These are phyloP conservation scores for Prunus mira DNA, from an alignment of 306 rosid species.

Conservation along the genomic window DNA sequence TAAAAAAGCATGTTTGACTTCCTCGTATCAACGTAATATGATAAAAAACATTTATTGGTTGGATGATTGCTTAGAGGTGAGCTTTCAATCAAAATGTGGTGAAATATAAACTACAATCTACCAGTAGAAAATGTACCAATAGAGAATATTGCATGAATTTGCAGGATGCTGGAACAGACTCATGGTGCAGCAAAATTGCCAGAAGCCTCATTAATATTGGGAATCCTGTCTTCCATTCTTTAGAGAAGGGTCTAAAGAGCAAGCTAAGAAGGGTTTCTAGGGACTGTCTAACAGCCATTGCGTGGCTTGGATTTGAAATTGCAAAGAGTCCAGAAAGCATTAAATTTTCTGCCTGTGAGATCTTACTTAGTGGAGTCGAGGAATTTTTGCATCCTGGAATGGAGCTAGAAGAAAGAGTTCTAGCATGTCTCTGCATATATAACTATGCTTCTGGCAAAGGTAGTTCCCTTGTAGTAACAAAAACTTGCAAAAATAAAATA, in stretches of 20 bases:
- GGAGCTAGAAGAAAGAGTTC: conserved; percentile 72
- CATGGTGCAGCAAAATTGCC: conserved; percentile 67
- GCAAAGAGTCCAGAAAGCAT: conserved; percentile 49
- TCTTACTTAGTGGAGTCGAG: conserved; percentile 58
- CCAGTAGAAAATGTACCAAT: background rate
- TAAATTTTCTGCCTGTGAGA: conserved; percentile 60
- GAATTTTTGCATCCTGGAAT: conserved; percentile 70
- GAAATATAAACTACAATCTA: background rate
- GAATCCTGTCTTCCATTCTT: conserved; percentile 52
- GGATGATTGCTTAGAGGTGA: conserved; percentile 65
- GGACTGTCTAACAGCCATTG: conserved; percentile 56
- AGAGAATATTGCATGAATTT: conserved; percentile 29
- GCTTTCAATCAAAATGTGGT: conserved; percentile 3
- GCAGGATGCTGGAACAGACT: conserved; percentile 66
- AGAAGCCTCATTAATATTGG: conserved; percentile 49
- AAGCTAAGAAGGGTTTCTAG: conserved; percentile 53
- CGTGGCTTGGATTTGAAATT: conserved; percentile 84
- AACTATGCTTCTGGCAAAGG: conserved; percentile 81
- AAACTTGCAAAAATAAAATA: background rate
- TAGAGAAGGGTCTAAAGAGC: conserved; percentile 63
- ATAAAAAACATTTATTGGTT: conserved; percentile 57
- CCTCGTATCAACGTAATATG: conserved; percentile 58
- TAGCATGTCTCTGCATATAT: conserved; percentile 71
- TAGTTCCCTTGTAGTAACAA: conserved; percentile 16
- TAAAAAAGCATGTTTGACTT: conserved; percentile 55